Evolutionary conservation across 2,329 filamentous ascomycete genomes (phyloP), one percentile per base, ranked within the genome.

Genomic region (Neofusicoccum laricinum): DNA sequence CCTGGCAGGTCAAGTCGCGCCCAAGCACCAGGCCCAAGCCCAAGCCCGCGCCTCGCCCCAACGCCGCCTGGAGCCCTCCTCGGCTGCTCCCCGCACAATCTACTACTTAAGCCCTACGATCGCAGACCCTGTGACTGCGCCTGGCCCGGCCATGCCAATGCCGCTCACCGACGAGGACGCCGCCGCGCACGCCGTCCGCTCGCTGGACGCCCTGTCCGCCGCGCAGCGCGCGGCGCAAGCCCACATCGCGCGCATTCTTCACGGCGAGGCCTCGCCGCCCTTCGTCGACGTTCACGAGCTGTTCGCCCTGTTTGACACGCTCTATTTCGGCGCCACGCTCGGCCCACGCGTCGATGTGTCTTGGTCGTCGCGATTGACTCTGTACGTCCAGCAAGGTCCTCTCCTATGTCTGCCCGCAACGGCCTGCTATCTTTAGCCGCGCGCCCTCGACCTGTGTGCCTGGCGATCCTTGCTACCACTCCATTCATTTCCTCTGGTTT

Each of bases 361-460:
- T 4, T 81, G 79, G 79, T 80, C 79, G 25, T 66, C 73, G 34
- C 73, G 78, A 53, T 69, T 81, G 66, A 81, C 78, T n/a, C 73
- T 80, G 70, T 76, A 73, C 68, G 74, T 43, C 58, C 46, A 25
- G 32, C 41, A 49, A 30, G 46, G 46, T 15, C 46, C 66, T 14
- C 41, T 30, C 15, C 49, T 61, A 63, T 63, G 1, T 30, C 55
- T 46, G 25, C 49, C 14, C 25, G 48, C 48, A 38, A 17, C 32
- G 50, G 7, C 30, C 32, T 15, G 43, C 32, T 61, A 30, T 40
- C 36, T 38, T 61, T 61, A 41, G 55, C 55, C 55, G 51, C 55
- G 15, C 21, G 38, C 19, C 15, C 14, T 12, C 21, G 19, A 7
- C 25, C 48, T 55, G 61, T 55, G 48, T 63, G 30, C 61, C 61